Conservation (phyloP, 257 asterid species). For the Lavandula angustifolia region DNA sequence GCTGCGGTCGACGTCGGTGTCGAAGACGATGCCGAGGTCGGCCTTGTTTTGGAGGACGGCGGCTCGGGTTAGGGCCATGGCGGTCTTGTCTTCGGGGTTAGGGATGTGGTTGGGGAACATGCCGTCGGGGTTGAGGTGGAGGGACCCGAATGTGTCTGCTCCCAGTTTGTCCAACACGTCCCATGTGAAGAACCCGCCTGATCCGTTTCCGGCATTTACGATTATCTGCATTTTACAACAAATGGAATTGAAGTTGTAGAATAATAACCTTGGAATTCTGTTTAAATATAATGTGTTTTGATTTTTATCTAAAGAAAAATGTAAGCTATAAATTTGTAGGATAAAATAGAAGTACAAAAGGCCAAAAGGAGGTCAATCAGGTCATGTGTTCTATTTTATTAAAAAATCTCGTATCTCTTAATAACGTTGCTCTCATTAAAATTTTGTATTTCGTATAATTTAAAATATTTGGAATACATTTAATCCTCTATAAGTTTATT, state of each 20-base stretch:
- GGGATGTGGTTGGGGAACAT: conserved; percentile 98
- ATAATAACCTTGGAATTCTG: too few species aligned
- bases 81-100: conserved; percentile 84
- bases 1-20: conserved; percentile 89
- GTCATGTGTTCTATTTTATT: too few species aligned
- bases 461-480: too few species aligned
- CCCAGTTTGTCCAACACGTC: conserved; percentile 88
- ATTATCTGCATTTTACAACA: conserved; percentile 57
- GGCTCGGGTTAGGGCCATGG: conserved; percentile 79
- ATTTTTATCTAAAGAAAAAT: too few species aligned
- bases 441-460: too few species aligned
- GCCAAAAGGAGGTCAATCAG: too few species aligned
- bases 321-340: too few species aligned
- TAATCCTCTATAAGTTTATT: too few species aligned
- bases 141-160: conserved; percentile 93
- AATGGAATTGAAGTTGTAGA: background rate
- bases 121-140: conserved; percentile 88
- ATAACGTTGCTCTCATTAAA: too few species aligned
- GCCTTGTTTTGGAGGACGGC: conserved; percentile 72
- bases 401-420: too few species aligned
- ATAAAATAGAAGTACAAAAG: too few species aligned
- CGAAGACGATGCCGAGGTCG: conserved; percentile 85
- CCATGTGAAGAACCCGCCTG: conserved; percentile 96
- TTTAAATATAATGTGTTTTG: too few species aligned
- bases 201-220: conserved; percentile 94